A percentile compares a stretch with the other conserved stretches of the same genome.
phyloP scores from a whole-genome alignment of 768 basidiomycete species.

The Boletus speciosus region DNA sequence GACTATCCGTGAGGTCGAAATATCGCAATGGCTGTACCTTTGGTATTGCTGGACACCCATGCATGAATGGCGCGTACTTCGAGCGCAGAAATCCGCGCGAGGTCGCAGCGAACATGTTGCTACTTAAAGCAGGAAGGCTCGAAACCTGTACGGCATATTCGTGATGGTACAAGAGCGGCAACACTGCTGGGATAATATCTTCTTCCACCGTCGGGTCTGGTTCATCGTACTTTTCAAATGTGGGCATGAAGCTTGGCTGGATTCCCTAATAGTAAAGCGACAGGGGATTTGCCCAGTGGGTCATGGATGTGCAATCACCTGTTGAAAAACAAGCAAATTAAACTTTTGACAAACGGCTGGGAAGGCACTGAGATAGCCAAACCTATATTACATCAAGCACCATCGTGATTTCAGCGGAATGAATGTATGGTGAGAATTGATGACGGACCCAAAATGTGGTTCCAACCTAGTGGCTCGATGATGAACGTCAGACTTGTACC shows the following conservation, averaged over 20 bases:
- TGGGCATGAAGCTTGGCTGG: background rate
- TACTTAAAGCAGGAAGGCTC: background rate
- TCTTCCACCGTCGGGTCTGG: background rate
- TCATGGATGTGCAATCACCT: conserved; percentile 6
- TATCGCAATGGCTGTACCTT: background rate
- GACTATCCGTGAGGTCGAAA: background rate
- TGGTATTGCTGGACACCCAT: background rate
- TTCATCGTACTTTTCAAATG: conserved; percentile 2
- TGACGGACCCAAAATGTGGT: conserved; percentile 2
- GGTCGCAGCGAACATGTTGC: background rate
- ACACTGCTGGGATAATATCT: background rate
- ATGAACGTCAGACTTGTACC: background rate
- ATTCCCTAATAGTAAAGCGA: background rate
- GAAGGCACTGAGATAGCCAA: no score
- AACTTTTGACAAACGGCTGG: no score
- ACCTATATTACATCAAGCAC: background rate
- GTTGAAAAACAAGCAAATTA: background rate
- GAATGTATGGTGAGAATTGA: background rate
- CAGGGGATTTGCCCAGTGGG: background rate
- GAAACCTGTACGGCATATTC: background rate
- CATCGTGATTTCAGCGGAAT: background rate
- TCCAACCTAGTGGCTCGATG: background rate
- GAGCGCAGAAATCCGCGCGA: background rate
- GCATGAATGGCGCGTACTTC: background rate
- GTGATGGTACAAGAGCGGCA: conserved; percentile 1